Conservation (phyloP, 345 rosid genomes). For the Sonneratia caseolaris region DNA sequence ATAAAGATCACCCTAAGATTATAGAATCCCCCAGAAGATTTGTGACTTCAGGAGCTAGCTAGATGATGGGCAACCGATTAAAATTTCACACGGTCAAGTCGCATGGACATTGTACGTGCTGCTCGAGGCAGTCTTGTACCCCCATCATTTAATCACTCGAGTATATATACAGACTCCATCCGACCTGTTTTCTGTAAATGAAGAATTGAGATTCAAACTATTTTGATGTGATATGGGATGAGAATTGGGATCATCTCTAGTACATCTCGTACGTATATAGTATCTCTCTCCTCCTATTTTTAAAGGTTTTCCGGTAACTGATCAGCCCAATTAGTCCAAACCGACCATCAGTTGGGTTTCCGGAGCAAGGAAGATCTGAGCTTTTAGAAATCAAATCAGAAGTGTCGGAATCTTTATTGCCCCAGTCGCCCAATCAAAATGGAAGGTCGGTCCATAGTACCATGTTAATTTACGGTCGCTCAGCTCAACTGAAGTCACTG, state of each 20-base stretch:
- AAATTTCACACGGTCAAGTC: no score
- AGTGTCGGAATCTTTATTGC: neutral
- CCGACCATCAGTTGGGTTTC: constrained; percentile 6
- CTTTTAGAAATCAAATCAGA: no score
- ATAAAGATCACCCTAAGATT: no score
- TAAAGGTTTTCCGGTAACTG: neutral
- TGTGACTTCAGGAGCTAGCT: no score
- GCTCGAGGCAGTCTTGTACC: no score
- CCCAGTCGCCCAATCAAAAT: neutral
- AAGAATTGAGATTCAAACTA: no score
- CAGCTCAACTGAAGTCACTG: neutral
- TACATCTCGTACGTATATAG: neutral
- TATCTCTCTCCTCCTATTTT: neutral
- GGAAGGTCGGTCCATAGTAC: neutral
- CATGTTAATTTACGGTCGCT: neutral
- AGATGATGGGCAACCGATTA: no score
- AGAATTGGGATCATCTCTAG: neutral
- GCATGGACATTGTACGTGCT: no score
- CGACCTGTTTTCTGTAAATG: no score
- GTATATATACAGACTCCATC: no score
- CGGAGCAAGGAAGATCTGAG: neutral
- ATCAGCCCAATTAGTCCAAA: constrained; percentile 4
- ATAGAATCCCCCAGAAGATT: no score
- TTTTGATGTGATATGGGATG: neutral
- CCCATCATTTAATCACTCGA: no score